phyloP scores from a whole-genome alignment of 192 early-diverging fungal species.

The Phycomyces blakesleeanus region DNA sequence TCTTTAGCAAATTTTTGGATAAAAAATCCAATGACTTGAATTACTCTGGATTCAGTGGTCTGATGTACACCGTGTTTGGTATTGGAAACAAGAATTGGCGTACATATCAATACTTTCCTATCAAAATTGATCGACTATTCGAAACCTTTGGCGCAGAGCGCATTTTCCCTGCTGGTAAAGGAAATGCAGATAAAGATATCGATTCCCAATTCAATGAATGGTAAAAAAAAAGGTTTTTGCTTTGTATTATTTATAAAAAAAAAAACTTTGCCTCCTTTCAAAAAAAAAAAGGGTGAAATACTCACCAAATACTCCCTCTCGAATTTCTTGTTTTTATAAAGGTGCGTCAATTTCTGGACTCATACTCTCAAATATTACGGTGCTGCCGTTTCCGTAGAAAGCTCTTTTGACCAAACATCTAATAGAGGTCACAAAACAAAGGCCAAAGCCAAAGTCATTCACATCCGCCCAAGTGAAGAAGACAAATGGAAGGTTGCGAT shows the following conservation, averaged over 20 bases:
- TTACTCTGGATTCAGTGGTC: slow-evolving; percentile 23
- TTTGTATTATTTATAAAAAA: too few species aligned
- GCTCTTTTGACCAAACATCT: slow-evolving; percentile 10
- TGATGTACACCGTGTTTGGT: slow-evolving; percentile 55
- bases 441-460: slow-evolving; percentile 12
- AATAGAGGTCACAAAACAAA: neutral
- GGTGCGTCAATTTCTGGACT: slow-evolving; percentile 31
- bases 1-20: slow-evolving; percentile 35
- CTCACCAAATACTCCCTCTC: too few species aligned
- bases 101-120: slow-evolving; percentile 56
- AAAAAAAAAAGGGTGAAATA: too few species aligned
- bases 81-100: slow-evolving; percentile 58
- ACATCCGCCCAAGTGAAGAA: slow-evolving; percentile 9
- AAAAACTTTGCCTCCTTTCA: too few species aligned
- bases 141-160: slow-evolving; percentile 46
- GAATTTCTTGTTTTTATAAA: too few species aligned
- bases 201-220: slow-evolving; percentile 35
- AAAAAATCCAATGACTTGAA: neutral
- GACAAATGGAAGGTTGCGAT: slow-evolving; percentile 10
- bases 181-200: slow-evolving; percentile 48
- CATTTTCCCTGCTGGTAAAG: slow-evolving; percentile 37
- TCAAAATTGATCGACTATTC: slow-evolving; percentile 35
- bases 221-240: slow-evolving; percentile 27
- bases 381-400: slow-evolving; percentile 3
- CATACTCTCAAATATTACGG: slow-evolving; percentile 9